phyloP scores from a whole-genome alignment of 1,139 yeast genomes.

The Saccharomyces hybrid region DNA sequence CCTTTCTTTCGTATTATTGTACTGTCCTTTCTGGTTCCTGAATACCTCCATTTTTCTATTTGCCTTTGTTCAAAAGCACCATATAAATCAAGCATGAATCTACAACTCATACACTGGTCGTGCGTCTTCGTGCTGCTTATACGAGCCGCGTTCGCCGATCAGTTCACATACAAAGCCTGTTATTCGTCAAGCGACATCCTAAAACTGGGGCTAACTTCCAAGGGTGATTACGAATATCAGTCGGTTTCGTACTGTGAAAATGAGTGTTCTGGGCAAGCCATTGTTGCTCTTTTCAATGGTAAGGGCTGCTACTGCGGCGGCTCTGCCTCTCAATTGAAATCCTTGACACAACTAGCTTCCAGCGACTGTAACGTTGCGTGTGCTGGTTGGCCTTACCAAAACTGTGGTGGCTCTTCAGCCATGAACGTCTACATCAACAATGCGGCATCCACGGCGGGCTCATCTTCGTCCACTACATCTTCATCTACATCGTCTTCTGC shows the following conservation, averaged over 20 bases:
- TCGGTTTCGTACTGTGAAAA: constrained; percentile 43
- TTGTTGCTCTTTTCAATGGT: constrained; percentile 51
- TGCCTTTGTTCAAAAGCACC: neutral
- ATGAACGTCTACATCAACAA: constrained; percentile 41
- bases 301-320: constrained; percentile 57
- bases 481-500: constrained; percentile 5
- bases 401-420: constrained; percentile 56
- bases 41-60: neutral
- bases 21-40: neutral
- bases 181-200: constrained; percentile 12
- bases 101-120: neutral
- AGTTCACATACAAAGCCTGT: constrained; percentile 19
- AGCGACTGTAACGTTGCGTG: constrained; percentile 46
- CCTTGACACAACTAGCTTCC: constrained; percentile 11
- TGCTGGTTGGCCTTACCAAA: constrained; percentile 48
- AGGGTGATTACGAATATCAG: constrained; percentile 42
- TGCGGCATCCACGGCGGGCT: constrained; percentile 1
- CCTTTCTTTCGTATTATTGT: neutral
- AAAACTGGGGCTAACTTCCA: constrained; percentile 11
- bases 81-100: neutral
- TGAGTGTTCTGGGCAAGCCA: constrained; percentile 42
- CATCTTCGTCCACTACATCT: neutral
- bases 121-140: neutral
- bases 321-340: constrained; percentile 10
- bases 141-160: neutral